Evolutionary conservation across 768 basidiomycete genomes (phyloP), one percentile per base, ranked within the genome.

Genomic region (Panaeolus papilionaceus): DNA sequence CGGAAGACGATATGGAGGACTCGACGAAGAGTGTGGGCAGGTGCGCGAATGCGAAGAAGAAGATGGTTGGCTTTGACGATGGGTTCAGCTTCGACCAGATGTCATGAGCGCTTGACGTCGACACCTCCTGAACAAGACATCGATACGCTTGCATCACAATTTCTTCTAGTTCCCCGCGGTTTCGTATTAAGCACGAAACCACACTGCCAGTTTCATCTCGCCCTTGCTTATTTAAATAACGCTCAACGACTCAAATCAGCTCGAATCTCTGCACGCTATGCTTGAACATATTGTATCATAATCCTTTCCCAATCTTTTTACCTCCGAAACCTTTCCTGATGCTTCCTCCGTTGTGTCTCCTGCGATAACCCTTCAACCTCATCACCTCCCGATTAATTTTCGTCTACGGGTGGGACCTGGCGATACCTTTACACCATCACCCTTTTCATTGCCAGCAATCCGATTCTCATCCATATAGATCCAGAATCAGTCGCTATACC

Each of bases 1-100:
- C 82, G 44, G 92, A 94, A 71, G 93, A 95, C 65, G 92, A 94
- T 74, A 86, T 89, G 66, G 90, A 89, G 70, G 92, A 93, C 68
- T 85, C 83, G 47, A 82, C 78, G 65, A 84, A 75, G 75, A 86
- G 86, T 64, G 91, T 87, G 11, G 93, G 93, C 39, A 83, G 93
- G 62, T 92, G 93, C 78, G 88, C 93, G 28, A 82, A 82, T 73
- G 79, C 81, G 71, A 80, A 84, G 71, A 75, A 83, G 76, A 86
- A 85, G 78, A 85, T 82, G 58, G 77, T 79, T 38, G 82, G 83
- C 66, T 80, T 79, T 54, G 71, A 78, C 63, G 72, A 82, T 37
- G 54, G 54, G 4, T 28, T 58, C 20, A 16, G 26, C 1, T 58
- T 58, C 28, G 54, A 58, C 14, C 6, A 58, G 26, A 58, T 58